These are phyloP conservation scores for Taiozyma sp. DNA, from an alignment of 1,139 yeast species.

Conservation along the genomic window DNA sequence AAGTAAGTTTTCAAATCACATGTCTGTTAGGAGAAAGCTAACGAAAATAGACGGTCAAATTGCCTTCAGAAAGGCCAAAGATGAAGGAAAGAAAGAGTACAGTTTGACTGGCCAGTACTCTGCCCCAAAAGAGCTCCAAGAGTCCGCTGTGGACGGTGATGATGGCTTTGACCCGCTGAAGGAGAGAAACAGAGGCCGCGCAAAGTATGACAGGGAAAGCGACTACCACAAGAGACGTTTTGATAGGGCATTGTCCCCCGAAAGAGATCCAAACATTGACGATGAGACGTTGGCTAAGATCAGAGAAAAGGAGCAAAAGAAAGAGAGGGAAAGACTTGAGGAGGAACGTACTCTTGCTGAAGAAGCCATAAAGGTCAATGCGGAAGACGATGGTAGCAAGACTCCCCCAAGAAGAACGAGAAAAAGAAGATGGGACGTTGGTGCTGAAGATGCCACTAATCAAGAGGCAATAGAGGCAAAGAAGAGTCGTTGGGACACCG, in stretches of 20 bases:
- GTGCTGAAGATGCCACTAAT: conserved; percentile 7
- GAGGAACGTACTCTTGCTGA: not conserved
- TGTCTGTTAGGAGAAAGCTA: not conserved
- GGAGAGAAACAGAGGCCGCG: conserved; percentile 26
- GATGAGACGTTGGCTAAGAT: conserved; percentile 18
- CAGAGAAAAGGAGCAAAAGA: conserved; percentile 25
- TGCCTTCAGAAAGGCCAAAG: conserved; percentile 7
- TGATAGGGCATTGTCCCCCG: conserved; percentile 28
- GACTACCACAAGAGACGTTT: conserved; percentile 39
- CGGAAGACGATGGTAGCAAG: conserved; percentile 16
- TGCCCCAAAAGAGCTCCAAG: conserved; percentile 28
- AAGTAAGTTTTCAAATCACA: not conserved
- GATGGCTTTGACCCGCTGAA: conserved; percentile 33
- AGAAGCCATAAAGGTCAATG: not conserved
- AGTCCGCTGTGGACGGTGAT: conserved; percentile 2
- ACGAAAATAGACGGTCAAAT: conserved; percentile 6
- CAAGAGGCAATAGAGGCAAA: conserved; percentile 22
- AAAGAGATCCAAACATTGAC: conserved; percentile 21
- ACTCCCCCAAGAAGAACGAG: conserved; percentile 25
- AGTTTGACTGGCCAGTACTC: conserved; percentile 28
- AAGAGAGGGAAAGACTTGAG: conserved; percentile 16
- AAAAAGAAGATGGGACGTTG: conserved; percentile 31
- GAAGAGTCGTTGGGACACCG: conserved; percentile 22
- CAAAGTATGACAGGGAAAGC: conserved; percentile 31
- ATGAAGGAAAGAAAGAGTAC: conserved; percentile 4